Evolutionary conservation across 1,139 yeast genomes (phyloP), one percentile per base, ranked within the genome.

Genomic region (Zygotorulaspora mrakii): DNA sequence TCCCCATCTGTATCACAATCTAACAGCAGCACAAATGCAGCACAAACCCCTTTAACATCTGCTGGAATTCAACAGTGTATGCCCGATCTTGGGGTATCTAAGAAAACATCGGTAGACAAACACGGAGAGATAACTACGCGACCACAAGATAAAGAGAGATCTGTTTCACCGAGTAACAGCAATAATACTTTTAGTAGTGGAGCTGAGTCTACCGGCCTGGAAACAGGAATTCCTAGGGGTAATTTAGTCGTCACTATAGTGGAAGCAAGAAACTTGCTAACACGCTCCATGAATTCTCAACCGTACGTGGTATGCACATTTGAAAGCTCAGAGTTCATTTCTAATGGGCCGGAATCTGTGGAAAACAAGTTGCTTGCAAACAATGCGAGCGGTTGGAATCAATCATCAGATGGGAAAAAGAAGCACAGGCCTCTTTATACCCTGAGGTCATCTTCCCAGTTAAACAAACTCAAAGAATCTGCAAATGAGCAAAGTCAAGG

Each of bases 301-400:
- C 96, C 96, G 2, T 89, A 89, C 61, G 96, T 86, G 17, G 96
- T 89, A 23, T 86, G 95, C 62, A 85, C 95, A 1, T 89, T 85
- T 66, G 96, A 88, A 60, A 82, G 94, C 47, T 82, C 95, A 1
- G 97, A 89, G 66, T 85, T 82, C 52, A 88, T 89, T 46, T 80
- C 95, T 18, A 79, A 79, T 48, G 89, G 91, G 11, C 88, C 94
- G 2, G 83, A 78, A 47, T 74, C 82, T 21, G 71, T 71, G 50
- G 79, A 74, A 25, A 73, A 69, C 44, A 53, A 48, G 46, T 52
- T 57, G 8, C 49, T 50, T 17, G 32, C 31, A 45, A 56, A 41
- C 47, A 55, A 46, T 40, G 53, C n/a, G 53, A 52, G 38, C 47
- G 58, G 39, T 44, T 57, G 32, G 58, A 56, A 18, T 47, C 56